Conservation (phyloP, 2,329 filamentous ascomycete species). For the Paraphoma chrysanthemicola region DNA sequence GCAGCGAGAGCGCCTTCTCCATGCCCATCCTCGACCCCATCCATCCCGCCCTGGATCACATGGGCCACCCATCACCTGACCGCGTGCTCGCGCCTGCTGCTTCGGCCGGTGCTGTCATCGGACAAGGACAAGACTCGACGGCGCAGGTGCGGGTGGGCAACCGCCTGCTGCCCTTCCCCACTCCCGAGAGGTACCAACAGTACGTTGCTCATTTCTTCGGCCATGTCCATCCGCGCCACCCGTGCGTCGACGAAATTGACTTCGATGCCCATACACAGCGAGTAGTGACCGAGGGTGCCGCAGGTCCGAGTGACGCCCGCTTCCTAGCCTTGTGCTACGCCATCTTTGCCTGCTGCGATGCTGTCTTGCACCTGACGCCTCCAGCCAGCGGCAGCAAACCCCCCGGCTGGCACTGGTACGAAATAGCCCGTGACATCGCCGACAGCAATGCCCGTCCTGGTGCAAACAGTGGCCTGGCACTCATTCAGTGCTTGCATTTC, state of each 20-base stretch:
- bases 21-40: conserved; percentile 31
- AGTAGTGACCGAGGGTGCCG: conserved; percentile 24
- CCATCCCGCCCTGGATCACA: conserved; percentile 25
- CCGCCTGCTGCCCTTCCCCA: conserved; percentile 30
- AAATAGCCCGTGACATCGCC: conserved; percentile 11
- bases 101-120: not conserved
- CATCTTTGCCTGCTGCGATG: conserved; percentile 34
- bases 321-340: conserved; percentile 40
- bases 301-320: conserved; percentile 25
- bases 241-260: conserved; percentile 38
- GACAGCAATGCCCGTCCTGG: conserved; percentile 19
- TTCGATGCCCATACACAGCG: conserved; percentile 31
- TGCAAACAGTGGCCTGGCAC: conserved; percentile 14
- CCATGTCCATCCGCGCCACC: conserved; percentile 32
- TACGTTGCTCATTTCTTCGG: conserved; percentile 37
- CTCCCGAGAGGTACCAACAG: conserved; percentile 25
- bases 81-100: conserved; percentile 6
- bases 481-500: conserved; percentile 38
- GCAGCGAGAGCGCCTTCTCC: conserved; percentile 26
- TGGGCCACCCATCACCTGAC: conserved; percentile 19
- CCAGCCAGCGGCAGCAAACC: conserved; percentile 13
- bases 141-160: conserved; percentile 23
- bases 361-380: conserved; percentile 8
- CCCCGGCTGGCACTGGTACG: conserved; percentile 38
- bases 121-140: not conserved